Conservation (phyloP, 805 yeast genomes). For the Metschnikowia rubicola region DNA sequence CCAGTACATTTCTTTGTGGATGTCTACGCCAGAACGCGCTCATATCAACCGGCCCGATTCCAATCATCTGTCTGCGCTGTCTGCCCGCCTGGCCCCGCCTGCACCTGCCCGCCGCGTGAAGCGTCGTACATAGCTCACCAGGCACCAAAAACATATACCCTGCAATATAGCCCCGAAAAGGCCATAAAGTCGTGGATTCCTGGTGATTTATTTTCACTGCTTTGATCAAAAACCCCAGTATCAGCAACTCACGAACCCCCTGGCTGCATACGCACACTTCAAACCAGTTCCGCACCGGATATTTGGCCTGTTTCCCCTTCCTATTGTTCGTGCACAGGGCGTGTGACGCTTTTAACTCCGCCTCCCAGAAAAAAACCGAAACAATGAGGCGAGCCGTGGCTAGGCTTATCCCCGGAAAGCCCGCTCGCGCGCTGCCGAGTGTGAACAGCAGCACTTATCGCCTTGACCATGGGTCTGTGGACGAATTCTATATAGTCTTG, state of each 20-base stretch:
- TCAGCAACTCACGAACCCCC: no score
- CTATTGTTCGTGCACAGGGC: constrained; percentile 4
- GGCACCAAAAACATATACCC: background rate
- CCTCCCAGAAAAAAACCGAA: background rate
- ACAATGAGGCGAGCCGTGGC: constrained; percentile 52
- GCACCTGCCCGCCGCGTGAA: background rate
- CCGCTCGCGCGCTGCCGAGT: constrained; percentile 10
- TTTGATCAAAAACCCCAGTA: no score
- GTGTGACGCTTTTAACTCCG: constrained; percentile 3
- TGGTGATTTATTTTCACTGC: no score
- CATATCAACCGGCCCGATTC: no score
- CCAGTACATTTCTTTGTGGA: no score
- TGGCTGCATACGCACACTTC: no score
- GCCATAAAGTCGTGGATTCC: background rate
- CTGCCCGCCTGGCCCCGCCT: background rate
- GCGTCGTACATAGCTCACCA: background rate
- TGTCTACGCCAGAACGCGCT: no score
- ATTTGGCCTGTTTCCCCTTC: background rate
- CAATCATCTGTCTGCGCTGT: no score
- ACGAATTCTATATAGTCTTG: constrained; percentile 66
- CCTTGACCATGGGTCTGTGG: constrained; percentile 42
- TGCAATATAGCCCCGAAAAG: background rate
- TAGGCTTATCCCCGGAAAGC: constrained; percentile 34
- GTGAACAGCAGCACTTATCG: constrained; percentile 17
- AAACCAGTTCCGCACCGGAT: no score